phyloP scores from a whole-genome alignment of 805 yeast species.

The Hanseniaspora taiwanica region DNA sequence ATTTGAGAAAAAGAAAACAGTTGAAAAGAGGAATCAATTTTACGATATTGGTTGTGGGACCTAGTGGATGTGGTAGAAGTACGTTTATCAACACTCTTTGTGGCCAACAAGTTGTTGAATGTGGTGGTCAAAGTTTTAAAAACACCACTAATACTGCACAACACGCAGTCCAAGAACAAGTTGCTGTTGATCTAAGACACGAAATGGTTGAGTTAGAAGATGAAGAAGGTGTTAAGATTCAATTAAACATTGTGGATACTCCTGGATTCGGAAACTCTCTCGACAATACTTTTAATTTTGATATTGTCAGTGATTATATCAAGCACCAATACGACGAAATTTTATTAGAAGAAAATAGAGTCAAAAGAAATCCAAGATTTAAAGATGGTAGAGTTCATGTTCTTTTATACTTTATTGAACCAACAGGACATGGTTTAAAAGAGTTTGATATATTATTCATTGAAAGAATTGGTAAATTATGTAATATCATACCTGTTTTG shows the following conservation, averaged over 20 bases:
- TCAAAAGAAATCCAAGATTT: conserved; percentile 74
- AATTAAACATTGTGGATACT: conserved; percentile 63
- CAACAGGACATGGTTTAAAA: conserved; percentile 73
- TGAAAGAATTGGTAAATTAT: conserved; percentile 65
- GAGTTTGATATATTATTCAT: conserved; percentile 69
- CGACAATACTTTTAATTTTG: conserved; percentile 55
- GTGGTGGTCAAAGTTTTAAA: conserved; percentile 18
- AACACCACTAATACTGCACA: conserved; percentile 36
- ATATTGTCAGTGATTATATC: conserved; percentile 59
- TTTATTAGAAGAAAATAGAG: conserved; percentile 64
- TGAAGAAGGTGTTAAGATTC: conserved; percentile 73
- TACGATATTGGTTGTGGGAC: conserved; percentile 78
- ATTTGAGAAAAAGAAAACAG: conserved; percentile 61
- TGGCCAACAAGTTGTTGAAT: conserved; percentile 74
- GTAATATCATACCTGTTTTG: conserved; percentile 75
- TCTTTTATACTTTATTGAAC: conserved; percentile 62
- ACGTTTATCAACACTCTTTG: conserved; percentile 85
- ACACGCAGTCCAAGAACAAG: conserved; percentile 1
- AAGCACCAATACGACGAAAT: conserved; percentile 78
- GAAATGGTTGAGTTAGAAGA: conserved; percentile 78
- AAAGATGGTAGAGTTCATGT: conserved; percentile 75
- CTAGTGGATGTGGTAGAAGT: conserved; percentile 81
- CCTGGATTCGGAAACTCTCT: conserved; percentile 73
- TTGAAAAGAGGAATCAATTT: conserved; percentile 76
- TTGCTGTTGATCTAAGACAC: conserved; percentile 54